These are phyloP conservation scores for Skeletonema menzelii DNA, from an alignment of 108 stramenopile genomes.

Conservation along the genomic window DNA sequence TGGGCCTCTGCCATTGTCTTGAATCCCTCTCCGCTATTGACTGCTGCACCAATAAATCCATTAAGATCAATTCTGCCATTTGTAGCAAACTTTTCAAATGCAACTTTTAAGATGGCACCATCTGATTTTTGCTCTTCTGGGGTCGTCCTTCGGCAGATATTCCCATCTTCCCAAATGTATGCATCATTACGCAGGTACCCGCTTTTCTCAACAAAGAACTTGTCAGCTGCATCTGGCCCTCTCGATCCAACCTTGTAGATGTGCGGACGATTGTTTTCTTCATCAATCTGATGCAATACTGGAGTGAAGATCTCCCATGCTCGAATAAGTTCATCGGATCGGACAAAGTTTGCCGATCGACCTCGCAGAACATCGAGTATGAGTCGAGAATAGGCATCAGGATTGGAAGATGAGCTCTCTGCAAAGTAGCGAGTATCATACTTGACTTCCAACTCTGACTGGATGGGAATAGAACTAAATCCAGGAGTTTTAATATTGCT, in stretches of 20 bases:
- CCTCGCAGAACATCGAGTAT: constrained; percentile 95
- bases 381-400: constrained; percentile 97
- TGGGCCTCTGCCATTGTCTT: not conserved
- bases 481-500: constrained; percentile 96
- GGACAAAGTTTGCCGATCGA: constrained; percentile 90
- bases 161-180: constrained; percentile 59
- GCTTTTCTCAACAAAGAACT: constrained; percentile 57
- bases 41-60: not conserved
- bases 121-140: not conserved
- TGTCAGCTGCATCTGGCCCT: constrained; percentile 87
- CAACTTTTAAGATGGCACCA: not conserved
- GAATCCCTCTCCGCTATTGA: not conserved
- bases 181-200: constrained; percentile 70
- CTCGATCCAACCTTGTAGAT: constrained; percentile 82
- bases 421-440: constrained; percentile 79
- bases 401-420: constrained; percentile 48
- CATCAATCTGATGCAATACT: constrained; percentile 87
- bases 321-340: constrained; percentile 92
- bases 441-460: constrained; percentile 91
- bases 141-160: constrained; percentile 27
- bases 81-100: not conserved
- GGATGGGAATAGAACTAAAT: constrained; percentile 77
- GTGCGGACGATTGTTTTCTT: constrained; percentile 68
- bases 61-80: constrained; percentile 1
- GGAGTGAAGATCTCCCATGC: constrained; percentile 98